These are phyloP conservation scores for Eucalyptus urophylla DNA, from an alignment of 345 rosid species.

Conservation along the genomic window DNA sequence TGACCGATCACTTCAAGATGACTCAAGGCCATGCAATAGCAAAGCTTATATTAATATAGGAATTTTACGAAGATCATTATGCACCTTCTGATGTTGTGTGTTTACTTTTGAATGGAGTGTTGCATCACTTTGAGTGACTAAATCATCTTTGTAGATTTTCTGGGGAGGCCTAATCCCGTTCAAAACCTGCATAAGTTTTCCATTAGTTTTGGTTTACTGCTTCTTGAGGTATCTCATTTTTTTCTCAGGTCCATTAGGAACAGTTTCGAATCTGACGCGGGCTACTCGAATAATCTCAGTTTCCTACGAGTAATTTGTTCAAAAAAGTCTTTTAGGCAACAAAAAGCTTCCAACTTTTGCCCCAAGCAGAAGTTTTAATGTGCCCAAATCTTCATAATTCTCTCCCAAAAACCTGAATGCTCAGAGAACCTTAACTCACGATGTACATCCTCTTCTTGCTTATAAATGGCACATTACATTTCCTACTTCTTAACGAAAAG, in stretches of 20 bases:
- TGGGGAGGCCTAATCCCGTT: not conserved
- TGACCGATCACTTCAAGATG: constrained; percentile 38
- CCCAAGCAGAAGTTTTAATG: not conserved
- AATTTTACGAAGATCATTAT: not conserved
- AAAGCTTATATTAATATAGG: not conserved
- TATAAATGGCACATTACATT: not conserved
- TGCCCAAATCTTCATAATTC: not conserved
- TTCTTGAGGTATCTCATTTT: not conserved
- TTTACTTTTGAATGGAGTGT: not conserved
- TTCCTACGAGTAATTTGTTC: not conserved
- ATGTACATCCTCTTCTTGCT: not conserved
- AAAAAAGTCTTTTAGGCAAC: not conserved
- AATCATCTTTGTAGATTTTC: not conserved
- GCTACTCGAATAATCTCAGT: not conserved
- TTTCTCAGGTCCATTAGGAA: not conserved
- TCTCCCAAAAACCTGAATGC: too few relatives aligned
- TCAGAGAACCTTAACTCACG: not conserved
- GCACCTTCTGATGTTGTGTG: not conserved
- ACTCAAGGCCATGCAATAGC: constrained; percentile 31
- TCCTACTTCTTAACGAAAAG: not conserved
- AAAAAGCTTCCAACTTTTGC: not conserved
- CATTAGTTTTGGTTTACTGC: not conserved
- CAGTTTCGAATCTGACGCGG: not conserved
- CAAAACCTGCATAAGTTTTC: not conserved
- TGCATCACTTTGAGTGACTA: not conserved